These are phyloP conservation scores for Ploettnerulaceae sp. DNA, from an alignment of 2,329 filamentous ascomycete species.

Conservation along the genomic window DNA sequence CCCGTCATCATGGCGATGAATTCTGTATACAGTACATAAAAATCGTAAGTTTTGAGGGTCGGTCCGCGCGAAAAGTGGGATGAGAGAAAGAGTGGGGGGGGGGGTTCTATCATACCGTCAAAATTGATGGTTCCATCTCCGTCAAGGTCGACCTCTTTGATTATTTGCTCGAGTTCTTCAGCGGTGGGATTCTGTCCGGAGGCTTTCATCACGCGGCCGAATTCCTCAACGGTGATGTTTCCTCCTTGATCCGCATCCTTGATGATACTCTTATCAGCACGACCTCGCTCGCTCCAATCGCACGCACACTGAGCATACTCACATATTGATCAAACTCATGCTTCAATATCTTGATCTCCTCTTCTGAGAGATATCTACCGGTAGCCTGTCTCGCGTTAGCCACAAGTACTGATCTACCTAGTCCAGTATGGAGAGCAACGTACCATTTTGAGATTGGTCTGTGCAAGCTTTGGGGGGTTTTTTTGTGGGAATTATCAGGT, in stretches of 20 bases:
- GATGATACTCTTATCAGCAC: no score
- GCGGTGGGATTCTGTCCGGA: constrained; percentile 32
- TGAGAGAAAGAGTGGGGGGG: neutral
- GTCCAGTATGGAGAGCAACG: no score
- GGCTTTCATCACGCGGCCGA: constrained; percentile 36
- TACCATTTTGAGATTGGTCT: no score
- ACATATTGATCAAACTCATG: constrained; percentile 28
- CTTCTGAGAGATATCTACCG: constrained; percentile 17
- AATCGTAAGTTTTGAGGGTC: no score
- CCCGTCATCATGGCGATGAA: constrained; percentile 42
- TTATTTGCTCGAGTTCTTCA: constrained; percentile 37
- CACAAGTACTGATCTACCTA: neutral
- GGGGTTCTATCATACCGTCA: constrained; percentile 30
- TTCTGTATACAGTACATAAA: no score
- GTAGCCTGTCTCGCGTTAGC: neutral
- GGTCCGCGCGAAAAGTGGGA: neutral
- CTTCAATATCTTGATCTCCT: constrained; percentile 25
- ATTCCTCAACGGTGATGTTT: constrained; percentile 37
- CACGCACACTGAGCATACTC: constrained; percentile 11
- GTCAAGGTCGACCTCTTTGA: constrained; percentile 38
- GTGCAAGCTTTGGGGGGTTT: no score
- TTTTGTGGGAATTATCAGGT: no score
- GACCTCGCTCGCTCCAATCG: no score
- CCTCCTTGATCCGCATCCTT: constrained; percentile 27
- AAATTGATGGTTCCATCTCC: constrained; percentile 39